phyloP scores from a whole-genome alignment of 176 grass and related monocot genomes.

The Oryza australiensis region DNA sequence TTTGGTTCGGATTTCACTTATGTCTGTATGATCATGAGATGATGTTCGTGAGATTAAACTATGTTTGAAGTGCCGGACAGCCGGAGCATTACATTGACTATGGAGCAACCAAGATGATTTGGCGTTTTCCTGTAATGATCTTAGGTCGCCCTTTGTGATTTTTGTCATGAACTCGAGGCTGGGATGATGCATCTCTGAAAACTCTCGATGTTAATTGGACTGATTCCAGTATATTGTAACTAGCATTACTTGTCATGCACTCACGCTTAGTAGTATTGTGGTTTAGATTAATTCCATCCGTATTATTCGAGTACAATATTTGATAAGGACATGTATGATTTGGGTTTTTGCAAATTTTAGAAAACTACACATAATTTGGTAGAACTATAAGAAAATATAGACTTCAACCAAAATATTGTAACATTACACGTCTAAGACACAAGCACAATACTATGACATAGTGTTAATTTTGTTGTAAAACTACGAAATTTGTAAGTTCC shows the following conservation, averaged over 20 bases:
- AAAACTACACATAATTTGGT: too few relatives aligned
- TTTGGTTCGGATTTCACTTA: slow-evolving; percentile 42
- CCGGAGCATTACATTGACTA: slow-evolving; percentile 11
- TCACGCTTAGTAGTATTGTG: not conserved
- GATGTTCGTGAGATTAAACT: slow-evolving; percentile 20
- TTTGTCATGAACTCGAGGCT: not conserved
- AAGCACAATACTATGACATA: too few relatives aligned
- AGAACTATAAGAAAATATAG: too few relatives aligned
- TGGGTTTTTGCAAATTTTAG: too few relatives aligned
- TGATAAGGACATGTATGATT: not conserved
- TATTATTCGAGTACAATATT: not conserved
- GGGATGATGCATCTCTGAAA: not conserved
- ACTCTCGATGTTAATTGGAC: not conserved
- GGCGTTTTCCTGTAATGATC: slow-evolving; percentile 12
- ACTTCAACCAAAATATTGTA: too few relatives aligned
- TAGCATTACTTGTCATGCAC: not conserved
- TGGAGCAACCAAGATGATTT: slow-evolving; percentile 44
- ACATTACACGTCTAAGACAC: too few relatives aligned
- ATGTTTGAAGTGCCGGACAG: slow-evolving; percentile 3
- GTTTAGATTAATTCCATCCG: not conserved
- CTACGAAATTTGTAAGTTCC: too few relatives aligned
- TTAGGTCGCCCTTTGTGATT: not conserved
- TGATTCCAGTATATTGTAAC: not conserved
- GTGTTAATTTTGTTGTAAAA: too few relatives aligned
- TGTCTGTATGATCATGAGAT: slow-evolving; percentile 45